Conservation (phyloP, 2,329 filamentous ascomycete species). For the Exophiala lecanii-corni region DNA sequence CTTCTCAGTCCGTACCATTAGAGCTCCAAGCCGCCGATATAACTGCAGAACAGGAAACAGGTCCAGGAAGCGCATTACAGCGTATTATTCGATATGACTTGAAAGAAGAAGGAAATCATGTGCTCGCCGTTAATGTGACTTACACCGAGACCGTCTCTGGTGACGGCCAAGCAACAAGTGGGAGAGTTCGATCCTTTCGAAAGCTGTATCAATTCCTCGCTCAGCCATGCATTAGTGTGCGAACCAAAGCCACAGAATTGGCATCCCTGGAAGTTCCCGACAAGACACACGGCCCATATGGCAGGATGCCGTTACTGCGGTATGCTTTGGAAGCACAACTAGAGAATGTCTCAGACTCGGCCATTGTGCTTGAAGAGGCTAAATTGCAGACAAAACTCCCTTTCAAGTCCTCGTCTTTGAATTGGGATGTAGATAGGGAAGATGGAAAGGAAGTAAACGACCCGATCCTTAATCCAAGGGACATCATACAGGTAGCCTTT, state of each 20-base stretch:
- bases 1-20: constrained; percentile 67
- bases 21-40: constrained; percentile 38
- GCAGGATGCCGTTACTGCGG: constrained; percentile 37
- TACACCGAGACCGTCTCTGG: constrained; percentile 74
- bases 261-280: constrained; percentile 43
- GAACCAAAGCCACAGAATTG: constrained; percentile 76
- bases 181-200: constrained; percentile 75
- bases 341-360: constrained; percentile 85
- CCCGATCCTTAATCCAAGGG: constrained; percentile 55
- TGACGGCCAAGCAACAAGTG: constrained; percentile 46
- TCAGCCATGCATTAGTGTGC: constrained; percentile 80
- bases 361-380: constrained; percentile 65
- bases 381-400: constrained; percentile 20
- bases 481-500: constrained; percentile 63
- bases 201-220: constrained; percentile 97
- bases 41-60: constrained; percentile 11
- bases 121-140: constrained; percentile 86
- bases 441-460: constrained; percentile 29
- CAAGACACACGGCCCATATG: constrained; percentile 41
- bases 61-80: constrained; percentile 66
- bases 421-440: constrained; percentile 45
- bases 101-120: constrained; percentile 90
- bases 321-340: constrained; percentile 91
- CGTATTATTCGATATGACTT: constrained; percentile 79
- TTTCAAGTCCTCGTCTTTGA: constrained; percentile 51